Evolutionary conservation across 2,329 filamentous ascomycete genomes (phyloP).

Genomic region (Teratosphaeria gauchensis): DNA sequence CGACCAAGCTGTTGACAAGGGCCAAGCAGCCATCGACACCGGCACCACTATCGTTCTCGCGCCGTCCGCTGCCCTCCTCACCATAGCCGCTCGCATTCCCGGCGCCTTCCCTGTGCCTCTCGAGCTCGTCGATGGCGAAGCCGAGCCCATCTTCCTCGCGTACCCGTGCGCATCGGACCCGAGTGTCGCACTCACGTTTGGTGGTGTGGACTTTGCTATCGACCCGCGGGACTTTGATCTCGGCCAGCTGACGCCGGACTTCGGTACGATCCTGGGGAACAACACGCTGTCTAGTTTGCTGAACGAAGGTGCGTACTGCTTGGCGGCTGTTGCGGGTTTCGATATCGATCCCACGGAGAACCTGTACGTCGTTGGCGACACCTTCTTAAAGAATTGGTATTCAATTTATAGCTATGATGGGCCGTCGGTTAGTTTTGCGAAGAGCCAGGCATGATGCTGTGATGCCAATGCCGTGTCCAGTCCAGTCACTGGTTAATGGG

Average conservation of each 20-base stretch:
- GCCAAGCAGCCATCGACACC: slow-evolving; percentile 19
- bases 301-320: slow-evolving; percentile 5
- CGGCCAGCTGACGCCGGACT: slow-evolving; percentile 10
- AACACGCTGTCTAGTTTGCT: slow-evolving; percentile 5
- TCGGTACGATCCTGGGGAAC: slow-evolving; percentile 8
- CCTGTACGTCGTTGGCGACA: slow-evolving; percentile 16
- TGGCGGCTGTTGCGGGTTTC: slow-evolving; percentile 11
- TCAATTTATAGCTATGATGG: slow-evolving; percentile 11
- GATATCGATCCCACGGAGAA: slow-evolving; percentile 12
- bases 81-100: slow-evolving; percentile 26
- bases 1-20: slow-evolving; percentile 1
- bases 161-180: slow-evolving; percentile 25
- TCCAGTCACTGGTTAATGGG: not conserved
- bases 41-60: slow-evolving; percentile 26
- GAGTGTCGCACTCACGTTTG: slow-evolving; percentile 18
- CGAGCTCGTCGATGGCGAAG: slow-evolving; percentile 9
- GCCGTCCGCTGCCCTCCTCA: slow-evolving; percentile 19
- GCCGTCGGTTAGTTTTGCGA: slow-evolving; percentile 15
- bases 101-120: slow-evolving; percentile 22
- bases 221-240: slow-evolving; percentile 10
- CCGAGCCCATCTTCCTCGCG: slow-evolving; percentile 9
- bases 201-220: slow-evolving; percentile 17
- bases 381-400: slow-evolving; percentile 19
- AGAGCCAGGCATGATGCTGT: slow-evolving; percentile 1
- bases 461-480: not conserved